phyloP scores from a whole-genome alignment of 371 early-diverging fungal genomes.

The Rhizopus arrhizus region DNA sequence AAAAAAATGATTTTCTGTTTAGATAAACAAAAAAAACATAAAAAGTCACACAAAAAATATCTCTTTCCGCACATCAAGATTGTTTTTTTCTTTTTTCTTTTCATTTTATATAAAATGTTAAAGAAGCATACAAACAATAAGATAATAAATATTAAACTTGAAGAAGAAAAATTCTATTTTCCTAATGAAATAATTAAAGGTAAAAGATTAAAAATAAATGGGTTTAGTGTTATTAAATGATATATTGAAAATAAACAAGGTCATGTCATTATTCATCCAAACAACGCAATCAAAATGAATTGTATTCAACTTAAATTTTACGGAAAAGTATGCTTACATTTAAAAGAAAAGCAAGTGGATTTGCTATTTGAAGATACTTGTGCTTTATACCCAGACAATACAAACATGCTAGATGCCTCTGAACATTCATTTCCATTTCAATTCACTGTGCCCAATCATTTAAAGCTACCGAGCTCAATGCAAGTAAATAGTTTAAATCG shows the following conservation, averaged over 20 bases:
- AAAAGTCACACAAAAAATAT: neutral
- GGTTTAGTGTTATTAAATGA: neutral
- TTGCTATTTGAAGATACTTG: conserved; percentile 39
- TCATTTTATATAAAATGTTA: conserved; percentile 9
- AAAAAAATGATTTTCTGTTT: neutral
- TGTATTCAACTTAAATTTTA: conserved; percentile 41
- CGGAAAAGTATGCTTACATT: conserved; percentile 36
- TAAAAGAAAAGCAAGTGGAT: conserved; percentile 46
- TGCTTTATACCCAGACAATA: conserved; percentile 22
- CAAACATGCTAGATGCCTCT: conserved; percentile 36
- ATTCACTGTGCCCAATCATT: conserved; percentile 42
- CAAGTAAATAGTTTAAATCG: conserved; percentile 31
- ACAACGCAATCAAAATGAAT: conserved; percentile 49
- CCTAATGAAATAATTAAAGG: conserved; percentile 53
- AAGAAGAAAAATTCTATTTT: conserved; percentile 56
- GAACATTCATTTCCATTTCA: conserved; percentile 45
- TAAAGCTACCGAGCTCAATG: conserved; percentile 50
- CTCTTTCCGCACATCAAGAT: neutral
- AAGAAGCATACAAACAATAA: conserved; percentile 26
- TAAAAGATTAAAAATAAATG: conserved; percentile 18
- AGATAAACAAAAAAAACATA: conserved; percentile 2
- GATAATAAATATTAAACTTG: conserved; percentile 42
- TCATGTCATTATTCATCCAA: conserved; percentile 40
- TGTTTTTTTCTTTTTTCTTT: conserved; percentile 3
- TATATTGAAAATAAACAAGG: conserved; percentile 24